Evolutionary conservation across 257 asterid species (phyloP).

Genomic region (Scutellaria barbata): DNA sequence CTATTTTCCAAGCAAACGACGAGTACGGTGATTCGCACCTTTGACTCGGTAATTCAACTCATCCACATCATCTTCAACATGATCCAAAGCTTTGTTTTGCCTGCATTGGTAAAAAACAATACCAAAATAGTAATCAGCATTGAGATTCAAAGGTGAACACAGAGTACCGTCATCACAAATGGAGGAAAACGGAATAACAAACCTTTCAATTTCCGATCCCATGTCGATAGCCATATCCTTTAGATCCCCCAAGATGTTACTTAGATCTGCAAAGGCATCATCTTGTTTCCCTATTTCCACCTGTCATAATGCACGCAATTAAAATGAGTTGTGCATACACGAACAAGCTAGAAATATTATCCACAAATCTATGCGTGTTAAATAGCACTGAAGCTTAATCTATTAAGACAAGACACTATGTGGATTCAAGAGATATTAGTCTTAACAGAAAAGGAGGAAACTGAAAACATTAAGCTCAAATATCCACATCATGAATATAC

Average conservation of each 20-base stretch:
- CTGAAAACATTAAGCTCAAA: background rate
- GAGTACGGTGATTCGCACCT: slow-evolving; percentile 63
- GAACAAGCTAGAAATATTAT: background rate
- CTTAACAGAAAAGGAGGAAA: background rate
- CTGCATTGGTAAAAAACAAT: slow-evolving; percentile 43
- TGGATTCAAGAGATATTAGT: background rate
- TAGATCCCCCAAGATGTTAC: slow-evolving; percentile 67
- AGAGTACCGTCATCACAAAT: background rate
- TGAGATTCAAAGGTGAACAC: background rate
- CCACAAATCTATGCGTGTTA: no score
- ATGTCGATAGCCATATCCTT: slow-evolving; percentile 79
- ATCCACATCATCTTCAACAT: slow-evolving; percentile 59
- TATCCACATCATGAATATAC: slow-evolving; percentile 40
- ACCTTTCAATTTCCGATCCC: slow-evolving; percentile 83
- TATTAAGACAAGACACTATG: background rate
- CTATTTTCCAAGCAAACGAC: slow-evolving; percentile 66
- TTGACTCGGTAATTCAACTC: slow-evolving; percentile 58
- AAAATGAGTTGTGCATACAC: slow-evolving; percentile 5
- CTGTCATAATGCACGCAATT: slow-evolving; percentile 41
- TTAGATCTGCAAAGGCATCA: slow-evolving; percentile 62
- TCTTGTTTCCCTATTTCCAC: slow-evolving; percentile 71
- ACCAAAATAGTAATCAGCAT: background rate
- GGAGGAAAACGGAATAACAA: slow-evolving; percentile 11
- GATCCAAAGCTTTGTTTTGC: slow-evolving; percentile 64
- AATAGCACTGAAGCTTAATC: no score